Evolutionary conservation across 1,139 yeast species (phyloP).

Genomic region (Pichia sp.): DNA sequence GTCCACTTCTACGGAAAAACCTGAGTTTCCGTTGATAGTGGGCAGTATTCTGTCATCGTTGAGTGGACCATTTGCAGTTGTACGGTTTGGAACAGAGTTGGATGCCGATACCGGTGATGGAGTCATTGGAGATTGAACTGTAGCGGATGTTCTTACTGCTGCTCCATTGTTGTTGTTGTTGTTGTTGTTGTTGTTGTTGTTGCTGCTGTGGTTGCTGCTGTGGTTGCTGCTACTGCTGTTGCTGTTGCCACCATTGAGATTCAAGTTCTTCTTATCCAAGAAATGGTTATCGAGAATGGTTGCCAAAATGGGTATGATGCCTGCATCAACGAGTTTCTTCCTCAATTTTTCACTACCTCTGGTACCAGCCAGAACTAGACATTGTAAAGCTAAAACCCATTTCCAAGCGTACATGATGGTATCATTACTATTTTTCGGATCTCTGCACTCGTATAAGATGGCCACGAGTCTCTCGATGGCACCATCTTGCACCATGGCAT

Average conservation of each 20-base stretch:
- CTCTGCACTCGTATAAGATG: constrained; percentile 74
- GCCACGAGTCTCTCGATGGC: constrained; percentile 85
- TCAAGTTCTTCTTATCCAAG: constrained; percentile 17
- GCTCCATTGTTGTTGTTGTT: constrained; percentile 7
- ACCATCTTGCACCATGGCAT: constrained; percentile 82
- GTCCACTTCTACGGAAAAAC: no score
- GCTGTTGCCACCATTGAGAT: neutral
- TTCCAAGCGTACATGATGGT: constrained; percentile 64
- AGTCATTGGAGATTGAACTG: no score
- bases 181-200: constrained; percentile 9
- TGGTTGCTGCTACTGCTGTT: constrained; percentile 5
- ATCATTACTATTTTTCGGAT: constrained; percentile 39
- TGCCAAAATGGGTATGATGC: constrained; percentile 83
- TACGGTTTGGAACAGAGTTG: no score
- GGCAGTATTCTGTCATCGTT: no score
- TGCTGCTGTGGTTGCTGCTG: constrained; percentile 7
- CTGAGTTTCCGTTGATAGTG: no score
- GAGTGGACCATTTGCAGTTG: no score
- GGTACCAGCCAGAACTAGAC: constrained; percentile 84
- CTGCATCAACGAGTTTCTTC: constrained; percentile 83
- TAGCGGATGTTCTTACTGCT: no score
- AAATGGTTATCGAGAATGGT: constrained; percentile 83
- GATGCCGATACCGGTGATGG: no score
- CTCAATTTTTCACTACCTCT: constrained; percentile 86
- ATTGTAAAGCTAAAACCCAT: constrained; percentile 93